Percentiles rank a stretch among this genome's conserved stretches.
Conservation (phyloP, 2,329 filamentous ascomycete genomes). For the Biscogniauxia marginata region DNA sequence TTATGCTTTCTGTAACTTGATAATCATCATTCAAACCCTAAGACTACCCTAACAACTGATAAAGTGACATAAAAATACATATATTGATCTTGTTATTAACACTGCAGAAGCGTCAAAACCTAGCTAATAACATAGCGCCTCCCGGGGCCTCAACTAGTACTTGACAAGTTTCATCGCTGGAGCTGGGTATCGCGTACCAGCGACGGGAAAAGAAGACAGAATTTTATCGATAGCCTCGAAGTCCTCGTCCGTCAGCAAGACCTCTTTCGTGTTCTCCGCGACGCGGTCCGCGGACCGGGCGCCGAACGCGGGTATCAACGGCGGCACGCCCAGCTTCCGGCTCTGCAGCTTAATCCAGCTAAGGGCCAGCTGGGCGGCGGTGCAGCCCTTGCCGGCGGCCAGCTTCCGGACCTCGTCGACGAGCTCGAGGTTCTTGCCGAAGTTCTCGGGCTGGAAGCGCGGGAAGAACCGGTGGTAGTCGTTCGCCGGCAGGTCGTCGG, state of each 20-base stretch:
- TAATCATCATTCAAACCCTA: too few species aligned
- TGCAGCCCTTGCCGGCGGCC: conserved; percentile 47
- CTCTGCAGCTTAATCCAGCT: conserved; percentile 48
- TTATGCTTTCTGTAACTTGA: too few species aligned
- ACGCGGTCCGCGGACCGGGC: conserved; percentile 40
- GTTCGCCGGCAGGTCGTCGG: conserved; percentile 46
- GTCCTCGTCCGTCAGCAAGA: conserved; percentile 6
- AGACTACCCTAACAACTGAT: too few species aligned
- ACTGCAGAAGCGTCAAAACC: too few species aligned
- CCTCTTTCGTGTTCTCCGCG: conserved; percentile 41
- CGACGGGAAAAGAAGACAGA: not conserved
- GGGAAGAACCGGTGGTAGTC: conserved; percentile 45
- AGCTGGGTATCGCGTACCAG: not conserved
- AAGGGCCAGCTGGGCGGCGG: conserved; percentile 52
- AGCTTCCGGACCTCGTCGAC: conserved; percentile 47
- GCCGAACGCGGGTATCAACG: conserved; percentile 40
- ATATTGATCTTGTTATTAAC: too few species aligned
- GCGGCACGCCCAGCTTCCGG: conserved; percentile 36
- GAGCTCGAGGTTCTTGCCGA: conserved; percentile 53
- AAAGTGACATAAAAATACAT: too few species aligned
- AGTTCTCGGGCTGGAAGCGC: conserved; percentile 51
- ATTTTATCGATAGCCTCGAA: conserved; percentile 3
- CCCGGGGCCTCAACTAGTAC: too few species aligned
- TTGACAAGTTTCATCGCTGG: not conserved
- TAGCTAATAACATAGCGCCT: too few species aligned